A percentile compares a stretch with the other conserved stretches of the same genome.
These are phyloP conservation scores for Trichophyton schoenleinii DNA, from an alignment of 2,329 filamentous ascomycete species.

Conservation along the genomic window DNA sequence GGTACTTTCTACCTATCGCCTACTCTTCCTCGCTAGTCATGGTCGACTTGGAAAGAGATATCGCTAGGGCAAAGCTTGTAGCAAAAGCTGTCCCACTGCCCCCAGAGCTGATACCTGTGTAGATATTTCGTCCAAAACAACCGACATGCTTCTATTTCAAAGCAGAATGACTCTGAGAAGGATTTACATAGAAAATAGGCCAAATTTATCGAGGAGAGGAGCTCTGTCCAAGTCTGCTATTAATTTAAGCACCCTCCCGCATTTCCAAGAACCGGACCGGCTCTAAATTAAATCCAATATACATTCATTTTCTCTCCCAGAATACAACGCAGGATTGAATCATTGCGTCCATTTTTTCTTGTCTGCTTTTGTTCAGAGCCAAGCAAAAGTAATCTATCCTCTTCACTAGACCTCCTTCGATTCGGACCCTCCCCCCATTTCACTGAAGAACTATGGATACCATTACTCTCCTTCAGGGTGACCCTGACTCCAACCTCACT, in stretches of 20 bases:
- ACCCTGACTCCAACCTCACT: constrained; percentile 11
- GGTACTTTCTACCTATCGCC: neutral
- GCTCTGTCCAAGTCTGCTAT: neutral
- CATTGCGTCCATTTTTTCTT: neutral
- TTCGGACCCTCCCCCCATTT: neutral
- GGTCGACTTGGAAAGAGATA: neutral
- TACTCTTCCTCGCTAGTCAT: neutral
- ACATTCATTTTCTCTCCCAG: constrained; percentile 4
- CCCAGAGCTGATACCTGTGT: neutral
- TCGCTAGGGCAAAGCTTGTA: neutral
- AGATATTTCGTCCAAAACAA: constrained; percentile 6
- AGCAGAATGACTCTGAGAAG: neutral
- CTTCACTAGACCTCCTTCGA: neutral
- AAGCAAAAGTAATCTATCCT: constrained; percentile 3
- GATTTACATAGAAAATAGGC: constrained; percentile 1
- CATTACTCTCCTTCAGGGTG: constrained; percentile 15
- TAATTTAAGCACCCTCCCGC: constrained; percentile 4
- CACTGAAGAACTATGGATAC: constrained; percentile 11
- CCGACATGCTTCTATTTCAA: neutral
- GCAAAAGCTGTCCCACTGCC: neutral
- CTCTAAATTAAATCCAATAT: constrained; percentile 6
- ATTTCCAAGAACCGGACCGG: constrained; percentile 1
- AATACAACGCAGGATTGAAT: constrained; percentile 2
- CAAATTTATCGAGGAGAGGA: neutral
- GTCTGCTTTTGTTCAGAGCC: constrained; percentile 1